phyloP scores from a whole-genome alignment of 805 yeast genomes.

The Aciculoconidium aculeatum region DNA sequence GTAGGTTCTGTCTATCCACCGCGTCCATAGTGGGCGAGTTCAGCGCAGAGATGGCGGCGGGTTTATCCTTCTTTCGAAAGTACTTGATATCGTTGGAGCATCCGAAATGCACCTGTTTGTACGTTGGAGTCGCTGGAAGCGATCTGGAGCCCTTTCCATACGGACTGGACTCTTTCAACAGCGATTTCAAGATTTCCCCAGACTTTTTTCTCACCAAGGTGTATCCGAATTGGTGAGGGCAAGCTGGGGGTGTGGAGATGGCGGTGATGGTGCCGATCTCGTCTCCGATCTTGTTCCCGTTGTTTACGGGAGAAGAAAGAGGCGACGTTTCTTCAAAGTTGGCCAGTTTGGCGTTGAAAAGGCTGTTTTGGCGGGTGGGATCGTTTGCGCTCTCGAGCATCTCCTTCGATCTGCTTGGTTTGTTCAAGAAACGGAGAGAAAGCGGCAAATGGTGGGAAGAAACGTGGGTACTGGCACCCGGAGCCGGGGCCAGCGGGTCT shows the following conservation, averaged over 20 bases:
- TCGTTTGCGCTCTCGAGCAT: conserved; percentile 26
- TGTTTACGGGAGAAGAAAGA: too few species aligned
- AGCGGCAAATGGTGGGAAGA: conserved; percentile 6
- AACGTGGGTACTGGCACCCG: background rate
- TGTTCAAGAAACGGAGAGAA: conserved; percentile 33
- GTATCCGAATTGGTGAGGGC: conserved; percentile 8
- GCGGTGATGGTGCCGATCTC: too few species aligned
- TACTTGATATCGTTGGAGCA: conserved; percentile 61
- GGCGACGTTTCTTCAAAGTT: too few species aligned
- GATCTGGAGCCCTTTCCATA: conserved; percentile 28
- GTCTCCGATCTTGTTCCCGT: too few species aligned
- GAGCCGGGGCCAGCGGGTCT: background rate
- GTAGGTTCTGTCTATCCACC: background rate
- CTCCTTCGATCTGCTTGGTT: conserved; percentile 30
- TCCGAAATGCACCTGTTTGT: conserved; percentile 77
- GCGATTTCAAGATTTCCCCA: conserved; percentile 80
- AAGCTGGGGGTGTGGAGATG: conserved; percentile 1
- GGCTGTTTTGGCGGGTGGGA: conserved; percentile 23
- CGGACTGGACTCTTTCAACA: conserved; percentile 47
- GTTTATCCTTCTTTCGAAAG: conserved; percentile 68
- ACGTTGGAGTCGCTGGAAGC: conserved; percentile 48
- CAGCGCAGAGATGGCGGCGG: conserved; percentile 67
- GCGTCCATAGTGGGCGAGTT: conserved; percentile 45
- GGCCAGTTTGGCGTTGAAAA: conserved; percentile 17
- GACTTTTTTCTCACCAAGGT: conserved; percentile 70